These are phyloP conservation scores for Penicillium longicatenatum DNA, from an alignment of 495 filamentous ascomycete genomes.

Conservation along the genomic window DNA sequence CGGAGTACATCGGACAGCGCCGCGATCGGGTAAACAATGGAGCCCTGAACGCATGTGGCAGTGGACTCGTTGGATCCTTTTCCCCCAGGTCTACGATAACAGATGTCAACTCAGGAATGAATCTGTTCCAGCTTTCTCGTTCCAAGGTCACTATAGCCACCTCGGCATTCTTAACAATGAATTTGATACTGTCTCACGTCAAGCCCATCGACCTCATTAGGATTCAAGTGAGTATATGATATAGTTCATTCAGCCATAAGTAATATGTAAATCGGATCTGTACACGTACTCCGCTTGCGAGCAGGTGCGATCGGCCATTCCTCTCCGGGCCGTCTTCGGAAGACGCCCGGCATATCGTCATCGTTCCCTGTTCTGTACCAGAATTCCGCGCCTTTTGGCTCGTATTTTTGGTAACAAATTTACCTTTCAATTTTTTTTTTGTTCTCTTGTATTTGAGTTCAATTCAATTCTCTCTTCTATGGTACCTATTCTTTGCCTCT, in stretches of 20 bases:
- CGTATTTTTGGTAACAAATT: neutral
- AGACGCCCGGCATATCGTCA: conserved; percentile 31
- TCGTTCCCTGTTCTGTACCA: conserved; percentile 7
- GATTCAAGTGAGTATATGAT: no score
- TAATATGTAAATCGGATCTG: neutral
- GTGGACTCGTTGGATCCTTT: neutral
- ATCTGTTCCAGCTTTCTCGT: neutral
- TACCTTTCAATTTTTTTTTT: neutral
- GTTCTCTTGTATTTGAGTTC: neutral
- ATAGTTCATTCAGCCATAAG: no score
- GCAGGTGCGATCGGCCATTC: conserved; percentile 7
- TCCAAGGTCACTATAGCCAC: neutral
- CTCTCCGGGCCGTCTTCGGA: conserved; percentile 28
- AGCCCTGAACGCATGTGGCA: neutral
- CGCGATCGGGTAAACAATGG: conserved; percentile 1
- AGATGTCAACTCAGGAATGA: neutral
- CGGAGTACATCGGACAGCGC: neutral
- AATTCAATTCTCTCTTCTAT: neutral
- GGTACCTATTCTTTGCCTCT: conserved; percentile 17
- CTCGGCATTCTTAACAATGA: no score
- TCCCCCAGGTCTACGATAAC: neutral
- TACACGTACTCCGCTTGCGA: conserved; percentile 7
- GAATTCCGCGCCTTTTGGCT: neutral
- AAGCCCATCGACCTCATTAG: no score
- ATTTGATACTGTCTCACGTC: neutral